Base-by-base conservation (phyloP, 2,329 filamentous ascomycete species). In the Rasamsonia emersonii region DNA sequence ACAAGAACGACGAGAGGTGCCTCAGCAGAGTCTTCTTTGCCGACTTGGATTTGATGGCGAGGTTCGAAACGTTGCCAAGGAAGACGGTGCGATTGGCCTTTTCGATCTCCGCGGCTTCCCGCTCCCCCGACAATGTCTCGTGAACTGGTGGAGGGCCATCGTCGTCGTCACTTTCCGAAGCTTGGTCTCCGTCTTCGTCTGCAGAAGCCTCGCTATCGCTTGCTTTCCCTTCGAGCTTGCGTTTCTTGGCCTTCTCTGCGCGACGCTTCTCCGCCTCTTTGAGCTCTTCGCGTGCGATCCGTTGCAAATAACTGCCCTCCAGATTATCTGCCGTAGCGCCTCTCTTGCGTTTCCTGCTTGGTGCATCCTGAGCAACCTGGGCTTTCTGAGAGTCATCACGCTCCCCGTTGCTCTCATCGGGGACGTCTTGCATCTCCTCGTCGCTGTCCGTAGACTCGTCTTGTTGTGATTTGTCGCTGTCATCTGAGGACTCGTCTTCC, bases 11-110 rank as follows among this genome's bases (percentile, higher is more conserved):
- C n/a, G 73, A 70, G 27, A 95, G 74, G 56, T 95, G 85, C 24
- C 72, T 67, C 43, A 85, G 65, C 18, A 95, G 72, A 3, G 72
- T 71, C 65, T 86, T 93, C 62, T 85, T 86, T 19, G 79, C 80
- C 2, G 77, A 62, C 52, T 93, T 93, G 17, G 82, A 86, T 29
- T 77, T 82, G 49, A 96, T 85, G 24, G 85, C 86, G 32, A 80
- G 69, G 14, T 74, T 79, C 9, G 86, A 86, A 27, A 98, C 85
- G 51, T 98, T 98, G 50, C 83, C 82, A 9, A 98, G 67, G 62
- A 96, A 98, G 24, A 96, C 77, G 5, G 91, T 98, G 35, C 91
- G 82, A 36, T 75, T 75, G 6, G 89, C 83, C 64, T 93, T 94
- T 36, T 93, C 84, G 2, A 93, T 49, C 42, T 93, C 83, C 26